phyloP scores from a whole-genome alignment of 139 green algal species.

The Pleodorina starrii region DNA sequence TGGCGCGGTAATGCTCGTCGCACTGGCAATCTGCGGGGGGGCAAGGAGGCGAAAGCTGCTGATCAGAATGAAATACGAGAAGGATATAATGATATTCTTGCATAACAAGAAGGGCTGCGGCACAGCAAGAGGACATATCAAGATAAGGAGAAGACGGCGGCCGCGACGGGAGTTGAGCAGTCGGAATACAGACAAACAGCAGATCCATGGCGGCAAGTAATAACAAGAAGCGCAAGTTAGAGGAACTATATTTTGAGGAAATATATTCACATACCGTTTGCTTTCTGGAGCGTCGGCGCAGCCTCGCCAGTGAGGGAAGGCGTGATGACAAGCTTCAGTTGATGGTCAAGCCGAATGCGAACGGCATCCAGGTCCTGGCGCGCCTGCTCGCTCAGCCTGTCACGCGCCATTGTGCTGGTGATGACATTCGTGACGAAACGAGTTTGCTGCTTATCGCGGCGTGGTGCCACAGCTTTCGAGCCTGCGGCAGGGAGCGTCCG shows the following conservation, averaged over 20 bases:
- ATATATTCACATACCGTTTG: neutral
- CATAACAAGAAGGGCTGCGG: too few relatives aligned
- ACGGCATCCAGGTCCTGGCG: conserved; percentile 20
- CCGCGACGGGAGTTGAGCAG: too few relatives aligned
- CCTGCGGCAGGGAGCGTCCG: neutral
- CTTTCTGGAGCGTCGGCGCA: neutral
- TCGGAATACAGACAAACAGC: too few relatives aligned
- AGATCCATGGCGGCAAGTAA: too few relatives aligned
- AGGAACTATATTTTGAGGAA: too few relatives aligned
- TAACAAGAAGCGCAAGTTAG: too few relatives aligned
- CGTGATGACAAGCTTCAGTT: conserved; percentile 7
- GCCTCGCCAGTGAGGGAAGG: neutral
- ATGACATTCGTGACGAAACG: neutral
- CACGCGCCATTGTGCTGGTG: neutral
- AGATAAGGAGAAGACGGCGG: too few relatives aligned
- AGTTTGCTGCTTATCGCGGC: neutral
- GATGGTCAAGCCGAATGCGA: conserved; percentile 18
- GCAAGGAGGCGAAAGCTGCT: too few relatives aligned
- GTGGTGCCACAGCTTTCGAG: neutral
- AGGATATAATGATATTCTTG: too few relatives aligned
- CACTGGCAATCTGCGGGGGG: conserved; percentile 42
- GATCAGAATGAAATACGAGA: neutral
- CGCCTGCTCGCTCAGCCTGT: conserved; percentile 6
- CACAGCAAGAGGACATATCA: too few relatives aligned
- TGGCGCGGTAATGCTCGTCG: conserved; percentile 36